Evolutionary conservation across 352 stramenopile species (phyloP).

Genomic region (Blastocystis sp.): DNA sequence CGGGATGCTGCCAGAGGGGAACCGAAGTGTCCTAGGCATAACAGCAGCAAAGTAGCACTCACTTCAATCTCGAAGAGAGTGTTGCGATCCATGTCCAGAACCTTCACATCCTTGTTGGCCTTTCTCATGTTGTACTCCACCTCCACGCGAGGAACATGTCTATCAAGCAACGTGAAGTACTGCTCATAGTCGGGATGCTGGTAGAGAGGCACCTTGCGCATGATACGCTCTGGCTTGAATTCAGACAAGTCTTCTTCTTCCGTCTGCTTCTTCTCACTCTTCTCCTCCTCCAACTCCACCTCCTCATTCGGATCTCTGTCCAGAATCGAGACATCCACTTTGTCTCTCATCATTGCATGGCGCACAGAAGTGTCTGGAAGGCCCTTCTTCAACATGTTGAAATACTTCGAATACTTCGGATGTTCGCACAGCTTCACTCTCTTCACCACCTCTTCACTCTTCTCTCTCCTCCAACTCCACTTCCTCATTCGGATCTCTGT

Average conservation of each 20-base stretch:
- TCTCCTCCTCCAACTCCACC: slow-evolving; percentile 13
- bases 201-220: slow-evolving; percentile 27
- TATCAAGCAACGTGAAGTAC: slow-evolving; percentile 56
- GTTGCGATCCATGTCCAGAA: slow-evolving; percentile 60
- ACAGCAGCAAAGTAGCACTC: background rate
- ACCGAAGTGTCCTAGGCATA: slow-evolving; percentile 7
- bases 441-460: background rate
- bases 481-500: slow-evolving; percentile 60
- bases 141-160: slow-evolving; percentile 21
- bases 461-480: slow-evolving; percentile 55
- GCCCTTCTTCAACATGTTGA: slow-evolving; percentile 51
- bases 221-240: background rate
- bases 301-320: slow-evolving; percentile 44
- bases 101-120: slow-evolving; percentile 25
- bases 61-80: slow-evolving; percentile 51
- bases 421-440: slow-evolving; percentile 49
- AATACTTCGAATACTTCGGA: slow-evolving; percentile 64
- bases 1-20: slow-evolving; percentile 53
- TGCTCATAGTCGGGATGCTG: slow-evolving; percentile 56
- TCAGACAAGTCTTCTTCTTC: background rate
- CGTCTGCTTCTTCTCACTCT: background rate
- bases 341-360: slow-evolving; percentile 18
- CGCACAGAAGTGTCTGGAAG: slow-evolving; percentile 13
- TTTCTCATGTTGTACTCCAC: slow-evolving; percentile 49
- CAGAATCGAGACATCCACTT: slow-evolving; percentile 8